Percentiles rank a stretch among this genome's conserved stretches.
phyloP scores from a whole-genome alignment of 75 land plant genomes.

The Pinus tabuliformis region DNA sequence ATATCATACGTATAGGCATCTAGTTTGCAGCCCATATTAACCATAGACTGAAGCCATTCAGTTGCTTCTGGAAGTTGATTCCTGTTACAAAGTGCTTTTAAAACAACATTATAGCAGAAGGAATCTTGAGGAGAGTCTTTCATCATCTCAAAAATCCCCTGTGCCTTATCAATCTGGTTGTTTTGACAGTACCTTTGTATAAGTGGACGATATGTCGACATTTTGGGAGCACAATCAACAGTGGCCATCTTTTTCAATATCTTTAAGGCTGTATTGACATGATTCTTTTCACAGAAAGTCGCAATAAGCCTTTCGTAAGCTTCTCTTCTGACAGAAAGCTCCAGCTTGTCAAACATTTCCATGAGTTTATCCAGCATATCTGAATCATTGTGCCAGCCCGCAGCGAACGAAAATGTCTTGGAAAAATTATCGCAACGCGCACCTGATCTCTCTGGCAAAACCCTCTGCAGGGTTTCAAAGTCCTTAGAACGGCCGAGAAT shows the following conservation, averaged over 20 bases:
- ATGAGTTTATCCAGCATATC: not conserved
- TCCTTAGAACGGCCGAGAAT: no score
- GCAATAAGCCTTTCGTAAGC: not conserved
- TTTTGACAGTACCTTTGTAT: not conserved
- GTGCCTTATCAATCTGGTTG: not conserved
- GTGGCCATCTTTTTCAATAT: not conserved
- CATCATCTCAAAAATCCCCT: not conserved
- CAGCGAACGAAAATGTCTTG: no score
- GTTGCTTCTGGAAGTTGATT: no score
- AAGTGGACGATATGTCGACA: not conserved
- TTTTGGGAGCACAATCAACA: not conserved
- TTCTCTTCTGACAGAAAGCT: not conserved
- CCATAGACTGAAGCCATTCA: no score
- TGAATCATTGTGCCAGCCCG: not conserved
- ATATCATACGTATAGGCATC: not conserved
- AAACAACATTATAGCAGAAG: no score
- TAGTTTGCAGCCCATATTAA: not conserved
- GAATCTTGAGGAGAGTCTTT: no score
- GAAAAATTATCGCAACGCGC: no score
- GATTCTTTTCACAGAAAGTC: not conserved
- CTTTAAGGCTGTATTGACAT: not conserved
- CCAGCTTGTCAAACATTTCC: not conserved
- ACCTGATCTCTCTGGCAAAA: no score
- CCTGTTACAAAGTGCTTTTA: no score
- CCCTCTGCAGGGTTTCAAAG: no score